phyloP scores from a whole-genome alignment of 371 early-diverging fungal genomes.

The Vavraia culicis region DNA sequence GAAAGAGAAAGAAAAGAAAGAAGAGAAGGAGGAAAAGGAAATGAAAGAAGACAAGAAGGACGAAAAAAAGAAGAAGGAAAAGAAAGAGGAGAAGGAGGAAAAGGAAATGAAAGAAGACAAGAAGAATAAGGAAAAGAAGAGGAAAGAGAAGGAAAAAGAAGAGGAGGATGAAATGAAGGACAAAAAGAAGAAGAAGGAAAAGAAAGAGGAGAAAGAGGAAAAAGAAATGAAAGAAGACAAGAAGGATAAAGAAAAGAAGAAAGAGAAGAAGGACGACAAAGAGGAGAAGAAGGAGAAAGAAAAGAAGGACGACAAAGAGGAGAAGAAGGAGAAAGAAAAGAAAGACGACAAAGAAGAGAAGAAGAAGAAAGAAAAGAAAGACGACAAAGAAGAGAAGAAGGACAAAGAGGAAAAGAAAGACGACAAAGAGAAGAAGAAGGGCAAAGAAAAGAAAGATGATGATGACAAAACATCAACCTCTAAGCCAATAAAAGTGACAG shows the following conservation, averaged over 20 bases:
- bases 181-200: constrained; percentile 3
- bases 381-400: constrained; percentile 2
- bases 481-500: no score
- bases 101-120: neutral
- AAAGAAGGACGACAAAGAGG: neutral
- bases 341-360: constrained; percentile 4
- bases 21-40: neutral
- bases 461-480: no score
- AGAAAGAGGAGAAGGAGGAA: neutral
- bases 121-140: neutral
- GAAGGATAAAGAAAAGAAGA: constrained; percentile 2
- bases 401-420: constrained; percentile 2
- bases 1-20: constrained; percentile 1
- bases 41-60: neutral
- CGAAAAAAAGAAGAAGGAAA: neutral
- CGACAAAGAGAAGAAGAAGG: constrained; percentile 12
- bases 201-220: neutral
- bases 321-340: neutral
- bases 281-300: constrained; percentile 1
- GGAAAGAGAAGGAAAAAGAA: neutral
- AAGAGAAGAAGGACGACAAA: neutral
- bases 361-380: neutral
- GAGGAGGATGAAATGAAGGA: neutral
- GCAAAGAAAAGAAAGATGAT: constrained; percentile 1
- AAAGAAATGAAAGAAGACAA: constrained; percentile 1